Evolutionary conservation across 768 basidiomycete genomes (phyloP).

Genomic region (Agaricus sinodeliciosus): DNA sequence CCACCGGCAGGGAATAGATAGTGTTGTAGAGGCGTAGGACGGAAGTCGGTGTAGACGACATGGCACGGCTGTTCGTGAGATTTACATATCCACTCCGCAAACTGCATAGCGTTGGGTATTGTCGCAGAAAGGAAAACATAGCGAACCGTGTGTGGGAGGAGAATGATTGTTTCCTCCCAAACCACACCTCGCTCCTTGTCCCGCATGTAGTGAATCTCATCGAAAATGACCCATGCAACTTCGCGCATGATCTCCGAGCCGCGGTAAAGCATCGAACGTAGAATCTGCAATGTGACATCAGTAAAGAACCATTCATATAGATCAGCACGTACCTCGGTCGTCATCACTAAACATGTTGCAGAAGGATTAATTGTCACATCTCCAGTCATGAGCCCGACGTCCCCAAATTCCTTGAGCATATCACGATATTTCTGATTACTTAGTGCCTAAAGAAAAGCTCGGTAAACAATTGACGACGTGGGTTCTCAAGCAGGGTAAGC

Average conservation of each 20-base stretch:
- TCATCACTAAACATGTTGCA: constrained; percentile 98
- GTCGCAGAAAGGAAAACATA: constrained; percentile 99
- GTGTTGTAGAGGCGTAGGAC: constrained; percentile 96
- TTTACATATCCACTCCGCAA: constrained; percentile 98
- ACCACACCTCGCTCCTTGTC: constrained; percentile 99
- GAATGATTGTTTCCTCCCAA: constrained; percentile 98
- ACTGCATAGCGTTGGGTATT: constrained; percentile 99
- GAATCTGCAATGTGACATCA: constrained; percentile 52
- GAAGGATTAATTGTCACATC: constrained; percentile 98
- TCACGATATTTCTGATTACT: constrained; percentile 99
- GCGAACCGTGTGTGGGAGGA: constrained; percentile 92
- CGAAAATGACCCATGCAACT: constrained; percentile 99
- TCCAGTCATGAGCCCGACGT: constrained; percentile 98
- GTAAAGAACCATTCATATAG: not conserved
- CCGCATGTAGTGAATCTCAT: constrained; percentile 99
- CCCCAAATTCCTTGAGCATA: constrained; percentile 94
- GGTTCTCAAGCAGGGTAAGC: constrained; percentile 25
- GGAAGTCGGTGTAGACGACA: constrained; percentile 98
- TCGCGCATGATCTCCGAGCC: constrained; percentile 99
- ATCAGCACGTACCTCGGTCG: constrained; percentile 74
- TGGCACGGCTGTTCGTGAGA: constrained; percentile 98
- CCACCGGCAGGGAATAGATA: constrained; percentile 97
- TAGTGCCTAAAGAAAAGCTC: constrained; percentile 58
- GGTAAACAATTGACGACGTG: constrained; percentile 16
- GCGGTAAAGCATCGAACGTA: constrained; percentile 97